Percentiles rank a stretch among this genome's conserved stretches.
Conservation (phyloP, 2,329 filamentous ascomycete genomes). For the Plenodomus lindquistii region DNA sequence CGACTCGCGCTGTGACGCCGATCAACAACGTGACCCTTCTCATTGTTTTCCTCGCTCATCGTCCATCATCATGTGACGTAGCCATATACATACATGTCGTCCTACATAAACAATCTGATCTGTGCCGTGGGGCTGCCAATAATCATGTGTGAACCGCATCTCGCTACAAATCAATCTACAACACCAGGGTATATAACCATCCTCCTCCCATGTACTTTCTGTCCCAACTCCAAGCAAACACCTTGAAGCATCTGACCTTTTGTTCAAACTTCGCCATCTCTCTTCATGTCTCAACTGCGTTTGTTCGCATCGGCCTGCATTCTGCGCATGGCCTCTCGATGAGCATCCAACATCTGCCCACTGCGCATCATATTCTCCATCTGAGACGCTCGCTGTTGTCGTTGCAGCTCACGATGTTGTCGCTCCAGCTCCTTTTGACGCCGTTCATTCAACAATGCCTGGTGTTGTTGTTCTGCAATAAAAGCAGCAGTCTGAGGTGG, state of each 20-base stretch:
- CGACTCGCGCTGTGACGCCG: too few species aligned
- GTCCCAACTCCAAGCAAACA: neutral
- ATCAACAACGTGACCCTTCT: too few species aligned
- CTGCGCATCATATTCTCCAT: conserved; percentile 78
- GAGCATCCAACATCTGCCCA: conserved; percentile 73
- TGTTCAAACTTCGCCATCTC: too few species aligned
- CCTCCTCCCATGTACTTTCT: neutral
- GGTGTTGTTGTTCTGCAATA: conserved; percentile 43
- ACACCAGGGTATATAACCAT: neutral
- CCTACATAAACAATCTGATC: too few species aligned
- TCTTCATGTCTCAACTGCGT: conserved; percentile 2
- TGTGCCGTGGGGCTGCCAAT: too few species aligned
- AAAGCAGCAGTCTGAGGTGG: conserved; percentile 21
- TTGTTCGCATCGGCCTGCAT: conserved; percentile 69
- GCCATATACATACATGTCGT: too few species aligned
- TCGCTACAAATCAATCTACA: neutral
- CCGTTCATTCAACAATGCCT: conserved; percentile 62
- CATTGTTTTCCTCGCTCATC: too few species aligned
- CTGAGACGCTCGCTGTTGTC: conserved; percentile 62
- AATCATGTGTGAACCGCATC: too few species aligned
- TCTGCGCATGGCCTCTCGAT: conserved; percentile 76
- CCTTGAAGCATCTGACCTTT: too few species aligned
- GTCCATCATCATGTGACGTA: too few species aligned
- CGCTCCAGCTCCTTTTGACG: conserved; percentile 65
- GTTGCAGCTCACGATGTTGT: conserved; percentile 62